Evolutionary conservation across 2,329 filamentous ascomycete genomes (phyloP).

Genomic region (Ambrosiella cleistominuta): DNA sequence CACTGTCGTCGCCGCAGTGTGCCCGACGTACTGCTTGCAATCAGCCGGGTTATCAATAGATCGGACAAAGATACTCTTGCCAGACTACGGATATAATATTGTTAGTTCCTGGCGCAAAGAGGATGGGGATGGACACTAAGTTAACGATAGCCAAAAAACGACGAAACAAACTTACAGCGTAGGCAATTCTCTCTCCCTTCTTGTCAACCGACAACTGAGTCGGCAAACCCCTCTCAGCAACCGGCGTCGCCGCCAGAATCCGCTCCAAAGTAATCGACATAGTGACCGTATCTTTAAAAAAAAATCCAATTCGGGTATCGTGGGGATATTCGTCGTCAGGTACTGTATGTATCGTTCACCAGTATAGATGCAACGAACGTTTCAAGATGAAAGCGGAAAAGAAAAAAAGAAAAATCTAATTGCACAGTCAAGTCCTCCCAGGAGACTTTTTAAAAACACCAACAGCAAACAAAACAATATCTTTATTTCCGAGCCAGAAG

Average conservation of each 20-base stretch:
- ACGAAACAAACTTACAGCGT: slow-evolving; percentile 47
- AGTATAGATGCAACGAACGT: too few relatives aligned
- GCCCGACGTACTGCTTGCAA: slow-evolving; percentile 79
- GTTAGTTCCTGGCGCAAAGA: neutral
- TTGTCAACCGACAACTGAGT: slow-evolving; percentile 76
- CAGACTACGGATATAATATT: slow-evolving; percentile 41
- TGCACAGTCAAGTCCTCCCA: too few relatives aligned
- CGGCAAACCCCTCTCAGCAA: slow-evolving; percentile 68
- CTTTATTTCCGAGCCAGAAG: too few relatives aligned
- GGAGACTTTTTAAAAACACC: too few relatives aligned
- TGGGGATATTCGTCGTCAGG: neutral
- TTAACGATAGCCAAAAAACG: neutral
- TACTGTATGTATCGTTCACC: neutral
- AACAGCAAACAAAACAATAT: too few relatives aligned
- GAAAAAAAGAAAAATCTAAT: too few relatives aligned
- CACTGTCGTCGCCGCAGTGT: slow-evolving; percentile 76
- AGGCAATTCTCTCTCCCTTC: slow-evolving; percentile 82
- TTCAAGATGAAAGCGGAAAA: too few relatives aligned
- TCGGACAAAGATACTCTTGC: slow-evolving; percentile 91
- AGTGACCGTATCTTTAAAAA: neutral
- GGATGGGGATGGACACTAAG: neutral
- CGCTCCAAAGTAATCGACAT: slow-evolving; percentile 42
- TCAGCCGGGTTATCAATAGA: slow-evolving; percentile 78
- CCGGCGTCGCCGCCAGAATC: slow-evolving; percentile 73
- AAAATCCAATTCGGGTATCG: neutral